Conservation (phyloP, 345 rosid genomes). For the Brassica cretica region DNA sequence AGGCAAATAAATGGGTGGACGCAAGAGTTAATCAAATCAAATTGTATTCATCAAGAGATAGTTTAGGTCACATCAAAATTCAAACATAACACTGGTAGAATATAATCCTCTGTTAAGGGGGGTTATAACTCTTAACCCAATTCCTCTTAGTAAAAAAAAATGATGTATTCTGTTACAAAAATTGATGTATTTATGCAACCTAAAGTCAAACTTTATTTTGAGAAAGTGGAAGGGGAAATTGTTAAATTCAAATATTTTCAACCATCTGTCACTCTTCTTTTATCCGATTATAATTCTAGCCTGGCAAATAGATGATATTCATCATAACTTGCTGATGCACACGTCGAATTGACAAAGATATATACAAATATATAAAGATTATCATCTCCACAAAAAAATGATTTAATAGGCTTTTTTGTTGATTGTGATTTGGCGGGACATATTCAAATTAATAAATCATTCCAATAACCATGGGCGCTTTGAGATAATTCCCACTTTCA, state of each 20-base stretch:
- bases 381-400: background rate
- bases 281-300: background rate
- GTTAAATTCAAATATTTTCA: background rate
- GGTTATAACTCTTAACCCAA: background rate
- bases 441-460: slow-evolving; percentile 25
- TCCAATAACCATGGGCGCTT: slow-evolving; percentile 14
- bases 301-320: background rate
- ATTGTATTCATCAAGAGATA: background rate
- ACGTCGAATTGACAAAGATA: slow-evolving; percentile 8
- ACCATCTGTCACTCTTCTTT: background rate
- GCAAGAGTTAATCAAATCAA: background rate
- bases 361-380: background rate
- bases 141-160: background rate
- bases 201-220: too few species aligned
- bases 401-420: slow-evolving; percentile 9
- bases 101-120: background rate
- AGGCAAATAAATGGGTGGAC: background rate
- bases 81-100: background rate
- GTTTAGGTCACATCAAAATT: background rate
- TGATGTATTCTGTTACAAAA: too few species aligned
- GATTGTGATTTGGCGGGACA: slow-evolving; percentile 17
- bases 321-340: slow-evolving; percentile 1
- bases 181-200: background rate
- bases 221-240: background rate
- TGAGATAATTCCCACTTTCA: slow-evolving; percentile 28